Evolutionary conservation across 768 basidiomycete species (phyloP), one percentile per base, ranked within the genome.

Genomic region (Cystobasidiopsis lactophilus): DNA sequence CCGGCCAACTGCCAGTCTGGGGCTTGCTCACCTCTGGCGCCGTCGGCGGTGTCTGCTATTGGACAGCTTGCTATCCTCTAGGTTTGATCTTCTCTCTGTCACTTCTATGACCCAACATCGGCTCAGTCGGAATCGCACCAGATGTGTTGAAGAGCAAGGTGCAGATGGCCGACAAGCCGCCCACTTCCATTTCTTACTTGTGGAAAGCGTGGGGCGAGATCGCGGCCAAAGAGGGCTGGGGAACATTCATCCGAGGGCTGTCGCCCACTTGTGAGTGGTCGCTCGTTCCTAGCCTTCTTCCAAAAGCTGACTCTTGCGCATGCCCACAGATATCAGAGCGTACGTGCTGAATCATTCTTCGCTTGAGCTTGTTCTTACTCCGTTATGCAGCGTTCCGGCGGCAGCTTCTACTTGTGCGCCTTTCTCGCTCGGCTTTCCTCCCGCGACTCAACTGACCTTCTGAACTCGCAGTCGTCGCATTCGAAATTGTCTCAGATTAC

Each of bases 31-130:
- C 79, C 0, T 82, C 83, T 50, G 85, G 5, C 77, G 84, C 0
- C 81, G 76, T 0, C 9, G 84, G 84, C 45, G 83, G 84, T 2
- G 81, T 84, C 65, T 41, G 79, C 72, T 27, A 27, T 26, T 98
- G 93, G 93, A 71, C 93, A 1, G 75, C 84, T 1, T 88, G 80
- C 62, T 95, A 91, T 65, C 91, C 86, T 0, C 70, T 91, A 4
- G 82, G 80, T 80, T 47, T 7, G 64, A 2, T 1, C n/a, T n/a
- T n/a, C n/a, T n/a, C n/a, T 16, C 14, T 44, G 14, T 29, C 19
- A 33, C 37, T 51, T 85, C 66, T 75, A 77, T 23, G 84, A 85
- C 63, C 57, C 72, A 82, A 83, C 62, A 67, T 83, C 71, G 7
- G 19, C 43, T 31, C 3, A 49, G 21, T 38, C 41, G 9, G 19